These are phyloP conservation scores for Nemania sp. DNA, from an alignment of 2,329 filamentous ascomycete genomes.

Conservation along the genomic window DNA sequence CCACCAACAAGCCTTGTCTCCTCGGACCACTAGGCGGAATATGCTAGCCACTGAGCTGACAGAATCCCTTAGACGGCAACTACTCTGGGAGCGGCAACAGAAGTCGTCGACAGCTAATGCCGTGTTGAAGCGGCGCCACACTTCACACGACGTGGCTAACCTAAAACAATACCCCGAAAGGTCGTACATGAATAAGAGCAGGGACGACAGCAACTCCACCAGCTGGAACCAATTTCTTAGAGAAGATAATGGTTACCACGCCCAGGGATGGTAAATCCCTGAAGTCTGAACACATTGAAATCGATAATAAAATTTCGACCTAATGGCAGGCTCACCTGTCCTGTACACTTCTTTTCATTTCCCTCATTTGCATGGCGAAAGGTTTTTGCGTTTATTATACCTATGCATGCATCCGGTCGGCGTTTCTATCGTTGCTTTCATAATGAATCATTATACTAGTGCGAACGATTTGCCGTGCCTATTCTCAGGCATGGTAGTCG, in stretches of 20 bases:
- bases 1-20: constrained; percentile 82
- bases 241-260: constrained; percentile 86
- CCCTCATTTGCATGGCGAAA: constrained; percentile 51
- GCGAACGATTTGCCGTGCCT: constrained; percentile 44
- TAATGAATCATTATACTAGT: constrained; percentile 45
- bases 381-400: constrained; percentile 50
- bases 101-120: constrained; percentile 91
- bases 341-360: constrained; percentile 47
- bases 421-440: constrained; percentile 49
- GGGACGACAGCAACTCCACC: constrained; percentile 71
- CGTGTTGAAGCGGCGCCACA: constrained; percentile 89
- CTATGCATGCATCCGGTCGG: constrained; percentile 51
- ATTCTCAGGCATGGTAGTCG: constrained; percentile 23
- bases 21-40: constrained; percentile 89
- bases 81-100: constrained; percentile 95
- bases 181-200: constrained; percentile 68
- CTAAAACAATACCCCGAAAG: constrained; percentile 83
- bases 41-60: constrained; percentile 97
- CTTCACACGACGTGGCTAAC: constrained; percentile 90
- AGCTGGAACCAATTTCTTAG: constrained; percentile 91
- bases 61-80: constrained; percentile 88
- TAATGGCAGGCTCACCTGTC: constrained; percentile 44
- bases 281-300: constrained; percentile 11
- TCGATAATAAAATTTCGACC: constrained; percentile 34
- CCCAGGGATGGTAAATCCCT: constrained; percentile 80